Conservation (phyloP, 2,329 filamentous ascomycete genomes). For the Didymella segeticola region DNA sequence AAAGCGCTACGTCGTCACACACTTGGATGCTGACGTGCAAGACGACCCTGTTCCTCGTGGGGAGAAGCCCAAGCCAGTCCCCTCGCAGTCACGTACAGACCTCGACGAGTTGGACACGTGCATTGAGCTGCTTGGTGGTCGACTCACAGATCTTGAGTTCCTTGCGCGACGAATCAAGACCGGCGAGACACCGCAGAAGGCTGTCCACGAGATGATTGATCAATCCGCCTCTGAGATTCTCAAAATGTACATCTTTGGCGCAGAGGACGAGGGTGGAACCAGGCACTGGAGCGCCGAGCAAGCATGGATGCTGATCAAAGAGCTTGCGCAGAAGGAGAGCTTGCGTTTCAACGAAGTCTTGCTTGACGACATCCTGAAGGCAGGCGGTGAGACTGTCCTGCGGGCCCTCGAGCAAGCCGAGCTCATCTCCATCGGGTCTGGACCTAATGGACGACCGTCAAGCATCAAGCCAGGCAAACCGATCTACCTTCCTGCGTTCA, state of each 20-base stretch:
- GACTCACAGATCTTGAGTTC: slow-evolving; percentile 94
- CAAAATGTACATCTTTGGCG: slow-evolving; percentile 82
- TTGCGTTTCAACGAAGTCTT: slow-evolving; percentile 88
- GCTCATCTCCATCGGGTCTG: slow-evolving; percentile 76
- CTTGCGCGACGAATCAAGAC: slow-evolving; percentile 87
- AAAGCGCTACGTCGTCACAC: slow-evolving; percentile 86
- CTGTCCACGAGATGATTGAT: slow-evolving; percentile 86
- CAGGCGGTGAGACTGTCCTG: slow-evolving; percentile 75
- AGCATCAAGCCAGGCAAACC: slow-evolving; percentile 82
- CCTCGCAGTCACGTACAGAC: slow-evolving; percentile 60
- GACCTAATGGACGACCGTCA: slow-evolving; percentile 76
- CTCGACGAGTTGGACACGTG: slow-evolving; percentile 78
- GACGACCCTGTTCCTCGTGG: slow-evolving; percentile 50
- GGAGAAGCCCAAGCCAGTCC: slow-evolving; percentile 50
- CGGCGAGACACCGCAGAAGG: slow-evolving; percentile 80
- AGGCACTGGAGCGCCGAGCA: slow-evolving; percentile 82
- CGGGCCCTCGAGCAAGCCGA: slow-evolving; percentile 84
- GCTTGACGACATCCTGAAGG: slow-evolving; percentile 75
- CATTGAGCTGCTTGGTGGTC: slow-evolving; percentile 83
- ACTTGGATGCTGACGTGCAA: slow-evolving; percentile 65
- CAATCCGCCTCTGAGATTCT: slow-evolving; percentile 89
- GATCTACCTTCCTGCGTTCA: slow-evolving; percentile 85
- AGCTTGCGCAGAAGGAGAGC: slow-evolving; percentile 70
- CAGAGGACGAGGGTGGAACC: slow-evolving; percentile 59
- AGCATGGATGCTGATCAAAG: slow-evolving; percentile 87